Evolutionary conservation across 2,329 filamentous ascomycete genomes (phyloP).

Genomic region (Xylariaceae sp.): DNA sequence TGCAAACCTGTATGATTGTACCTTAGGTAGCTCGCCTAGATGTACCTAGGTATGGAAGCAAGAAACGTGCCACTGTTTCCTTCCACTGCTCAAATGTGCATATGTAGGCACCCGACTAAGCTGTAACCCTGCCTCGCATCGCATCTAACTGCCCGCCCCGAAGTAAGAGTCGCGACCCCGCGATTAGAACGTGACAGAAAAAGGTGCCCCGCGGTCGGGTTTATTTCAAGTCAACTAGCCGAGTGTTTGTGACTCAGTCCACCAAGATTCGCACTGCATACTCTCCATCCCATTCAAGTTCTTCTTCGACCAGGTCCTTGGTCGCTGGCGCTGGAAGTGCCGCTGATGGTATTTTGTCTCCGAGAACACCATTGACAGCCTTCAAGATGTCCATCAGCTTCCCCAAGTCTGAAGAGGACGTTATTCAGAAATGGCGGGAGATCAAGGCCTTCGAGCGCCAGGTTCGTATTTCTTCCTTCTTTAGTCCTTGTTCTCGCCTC

Average conservation of each 20-base stretch:
- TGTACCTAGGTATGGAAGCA: too few relatives aligned
- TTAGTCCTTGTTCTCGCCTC: neutral
- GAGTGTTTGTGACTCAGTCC: slow-evolving; percentile 13
- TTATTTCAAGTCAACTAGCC: slow-evolving; percentile 3
- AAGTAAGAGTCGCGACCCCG: slow-evolving; percentile 7
- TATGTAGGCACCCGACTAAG: too few relatives aligned
- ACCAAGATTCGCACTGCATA: neutral
- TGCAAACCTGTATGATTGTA: too few relatives aligned
- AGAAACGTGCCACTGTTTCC: too few relatives aligned
- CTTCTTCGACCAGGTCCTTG: neutral
- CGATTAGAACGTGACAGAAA: slow-evolving; percentile 11
- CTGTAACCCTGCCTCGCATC: too few relatives aligned
- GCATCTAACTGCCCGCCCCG: too few relatives aligned
- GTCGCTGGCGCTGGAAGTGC: neutral
- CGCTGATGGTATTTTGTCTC: neutral
- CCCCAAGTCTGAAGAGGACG: slow-evolving; percentile 81
- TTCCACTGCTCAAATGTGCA: too few relatives aligned
- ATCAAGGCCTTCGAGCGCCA: slow-evolving; percentile 88
- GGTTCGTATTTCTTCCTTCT: slow-evolving; percentile 38
- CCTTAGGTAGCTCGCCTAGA: too few relatives aligned
- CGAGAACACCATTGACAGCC: neutral
- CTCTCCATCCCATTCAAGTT: neutral
- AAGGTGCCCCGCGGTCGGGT: slow-evolving; percentile 20
- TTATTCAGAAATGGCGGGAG: slow-evolving; percentile 83
- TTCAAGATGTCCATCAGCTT: slow-evolving; percentile 80